Percentiles rank a stretch among this genome's conserved stretches.
These are phyloP conservation scores for Xerocomus minutiporus DNA, from an alignment of 1,284 basidiomycete genomes.

Conservation along the genomic window DNA sequence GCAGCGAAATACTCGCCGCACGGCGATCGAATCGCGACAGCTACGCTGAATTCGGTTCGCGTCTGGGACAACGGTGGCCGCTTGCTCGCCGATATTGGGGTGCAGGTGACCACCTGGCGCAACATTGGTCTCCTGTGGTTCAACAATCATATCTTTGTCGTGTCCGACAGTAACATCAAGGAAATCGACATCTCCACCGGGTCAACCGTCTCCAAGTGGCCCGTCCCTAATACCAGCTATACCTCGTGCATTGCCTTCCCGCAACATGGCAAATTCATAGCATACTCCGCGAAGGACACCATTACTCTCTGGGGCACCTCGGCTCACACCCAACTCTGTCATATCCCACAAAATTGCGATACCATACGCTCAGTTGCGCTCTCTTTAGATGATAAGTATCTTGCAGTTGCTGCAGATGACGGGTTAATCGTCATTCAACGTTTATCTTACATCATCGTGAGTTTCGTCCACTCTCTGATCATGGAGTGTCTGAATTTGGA, in stretches of 20 bases:
- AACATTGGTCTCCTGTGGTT: conserved; percentile 6
- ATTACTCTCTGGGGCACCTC: conserved; percentile 2
- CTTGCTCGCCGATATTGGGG: background rate
- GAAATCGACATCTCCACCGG: background rate
- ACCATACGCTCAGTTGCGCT: background rate
- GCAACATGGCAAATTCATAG: background rate
- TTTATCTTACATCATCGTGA: background rate
- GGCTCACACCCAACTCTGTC: background rate
- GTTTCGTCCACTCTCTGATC: background rate
- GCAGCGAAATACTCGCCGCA: background rate
- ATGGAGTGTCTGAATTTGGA: background rate
- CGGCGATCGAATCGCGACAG: background rate
- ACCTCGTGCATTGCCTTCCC: background rate
- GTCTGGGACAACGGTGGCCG: background rate
- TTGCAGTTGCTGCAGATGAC: background rate
- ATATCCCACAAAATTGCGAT: background rate
- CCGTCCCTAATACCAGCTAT: background rate
- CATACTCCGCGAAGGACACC: background rate
- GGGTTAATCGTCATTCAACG: background rate
- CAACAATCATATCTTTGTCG: background rate
- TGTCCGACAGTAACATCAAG: conserved; percentile 1
- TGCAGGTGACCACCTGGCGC: background rate
- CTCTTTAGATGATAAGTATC: background rate
- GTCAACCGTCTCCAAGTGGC: background rate
- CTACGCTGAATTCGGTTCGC: background rate